These are phyloP conservation scores for Mycena sp. DNA, from an alignment of 1,284 basidiomycete species.

Conservation along the genomic window DNA sequence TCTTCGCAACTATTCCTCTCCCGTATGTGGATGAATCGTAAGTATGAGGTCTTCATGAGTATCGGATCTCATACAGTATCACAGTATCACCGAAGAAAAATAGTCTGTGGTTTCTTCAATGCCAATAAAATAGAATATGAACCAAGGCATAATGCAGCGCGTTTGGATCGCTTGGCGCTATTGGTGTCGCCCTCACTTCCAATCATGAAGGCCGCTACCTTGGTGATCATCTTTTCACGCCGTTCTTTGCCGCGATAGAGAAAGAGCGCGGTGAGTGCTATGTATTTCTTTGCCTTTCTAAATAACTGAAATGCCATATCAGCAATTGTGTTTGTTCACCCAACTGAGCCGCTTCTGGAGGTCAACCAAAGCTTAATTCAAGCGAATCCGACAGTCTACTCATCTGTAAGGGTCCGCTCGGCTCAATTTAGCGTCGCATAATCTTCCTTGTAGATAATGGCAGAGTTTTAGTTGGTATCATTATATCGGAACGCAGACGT, in stretches of 20 bases:
- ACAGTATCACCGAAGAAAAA: slow-evolving; percentile 12
- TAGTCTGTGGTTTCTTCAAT: slow-evolving; percentile 1
- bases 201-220: slow-evolving; percentile 25
- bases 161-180: slow-evolving; percentile 11
- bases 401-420: neutral
- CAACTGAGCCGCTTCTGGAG: slow-evolving; percentile 5
- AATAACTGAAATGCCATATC: neutral
- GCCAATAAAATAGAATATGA: neutral
- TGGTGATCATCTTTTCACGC: slow-evolving; percentile 7
- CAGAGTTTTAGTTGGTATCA: slow-evolving; percentile 19
- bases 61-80: neutral
- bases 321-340: slow-evolving; percentile 21
- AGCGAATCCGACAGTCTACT: slow-evolving; percentile 19
- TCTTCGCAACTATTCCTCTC: slow-evolving; percentile 17
- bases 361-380: slow-evolving; percentile 10
- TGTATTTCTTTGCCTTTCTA: neutral
- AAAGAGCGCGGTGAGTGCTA: neutral
- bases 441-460: neutral
- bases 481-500: neutral
- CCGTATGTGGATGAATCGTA: slow-evolving; percentile 16
- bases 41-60: neutral
- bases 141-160: neutral
- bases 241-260: slow-evolving; percentile 8
- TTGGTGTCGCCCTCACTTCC: slow-evolving; percentile 17
- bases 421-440: neutral